These are phyloP conservation scores for Tetradesmus obliquus DNA, from an alignment of 139 green algal species.

Conservation along the genomic window DNA sequence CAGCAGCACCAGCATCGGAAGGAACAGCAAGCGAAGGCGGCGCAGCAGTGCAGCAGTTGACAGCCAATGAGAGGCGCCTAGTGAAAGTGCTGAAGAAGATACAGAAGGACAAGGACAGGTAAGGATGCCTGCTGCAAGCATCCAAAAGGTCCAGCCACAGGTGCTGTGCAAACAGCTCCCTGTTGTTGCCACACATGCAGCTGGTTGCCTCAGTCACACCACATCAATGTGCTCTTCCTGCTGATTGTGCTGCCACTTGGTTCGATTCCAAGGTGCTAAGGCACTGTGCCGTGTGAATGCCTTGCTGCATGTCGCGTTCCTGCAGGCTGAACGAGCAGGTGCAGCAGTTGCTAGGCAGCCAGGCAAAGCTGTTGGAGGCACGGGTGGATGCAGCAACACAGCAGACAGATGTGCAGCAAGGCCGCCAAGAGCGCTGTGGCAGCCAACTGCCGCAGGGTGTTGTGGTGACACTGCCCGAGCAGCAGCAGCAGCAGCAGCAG, in stretches of 20 bases:
- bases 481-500: neutral
- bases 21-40: neutral
- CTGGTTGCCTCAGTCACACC: neutral
- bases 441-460: neutral
- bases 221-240: neutral
- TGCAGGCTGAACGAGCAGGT: slow-evolving; percentile 9
- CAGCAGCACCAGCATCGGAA: neutral
- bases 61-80: neutral
- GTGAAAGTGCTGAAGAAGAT: neutral
- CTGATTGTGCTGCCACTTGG: neutral
- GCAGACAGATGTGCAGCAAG: neutral
- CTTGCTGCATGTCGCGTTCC: neutral
- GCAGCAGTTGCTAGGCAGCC: slow-evolving; percentile 20
- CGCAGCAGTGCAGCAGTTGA: neutral
- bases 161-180: neutral
- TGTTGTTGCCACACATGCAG: neutral
- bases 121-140: neutral
- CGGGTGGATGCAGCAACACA: neutral
- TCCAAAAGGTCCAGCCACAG: neutral
- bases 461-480: neutral
- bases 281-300: too few relatives aligned
- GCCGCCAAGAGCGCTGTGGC: neutral
- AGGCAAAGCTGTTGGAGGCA: neutral
- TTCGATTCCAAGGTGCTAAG: neutral
- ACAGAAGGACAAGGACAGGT: slow-evolving; percentile 24